Evolutionary conservation across 176 grass and related monocot genomes (phyloP), one percentile per base, ranked within the genome.

Genomic region (Avena atlantica): DNA sequence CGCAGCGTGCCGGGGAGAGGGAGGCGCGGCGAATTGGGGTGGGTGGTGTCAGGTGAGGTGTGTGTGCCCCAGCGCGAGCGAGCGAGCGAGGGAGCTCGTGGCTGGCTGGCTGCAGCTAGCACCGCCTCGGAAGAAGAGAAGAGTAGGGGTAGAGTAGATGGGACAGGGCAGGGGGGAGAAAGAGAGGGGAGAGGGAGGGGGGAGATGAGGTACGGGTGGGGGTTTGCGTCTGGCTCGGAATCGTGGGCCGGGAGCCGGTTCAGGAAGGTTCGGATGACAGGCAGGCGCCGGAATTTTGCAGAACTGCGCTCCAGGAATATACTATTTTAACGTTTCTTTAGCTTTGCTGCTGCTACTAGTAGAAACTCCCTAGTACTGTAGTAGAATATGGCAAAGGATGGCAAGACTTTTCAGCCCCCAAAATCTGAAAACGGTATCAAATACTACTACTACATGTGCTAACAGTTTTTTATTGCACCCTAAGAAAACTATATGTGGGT

Each of bases 181-280:
- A 0, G n/a, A 0, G 13, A 1, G 40, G 16, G 0, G 20, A 17
- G 17, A 20, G 21, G 24, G 23, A 31, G 13, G 70, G 79, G 74
- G 12, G 31, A 34, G 21, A 23, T 17, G 81, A 56, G 67, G 75
- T 14, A 27, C 9, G 60, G 53, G 45, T 48, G 57, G 76, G 70
- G 70, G 14, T 61, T 85, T 86, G 81, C 55, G 72, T 63, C 65
- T 16, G 91, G 86, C 56, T 89, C 86, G 93, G 86, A 52, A 53
- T 16, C 66, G 44, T 84, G 76, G 78, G 37, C 69, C 70, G 73
- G 79, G 9, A 37, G 42, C 74, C 68, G 58, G 63, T 64, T 87
- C 88, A 68, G 44, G 72, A 86, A 83, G 77, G 84, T 89, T 92
- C 76, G 74, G 88, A 90, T 86, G 84, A 59, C 85, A 83, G 87